phyloP scores from a whole-genome alignment of 1,284 basidiomycete species.

The Ustilago vetiveriae region DNA sequence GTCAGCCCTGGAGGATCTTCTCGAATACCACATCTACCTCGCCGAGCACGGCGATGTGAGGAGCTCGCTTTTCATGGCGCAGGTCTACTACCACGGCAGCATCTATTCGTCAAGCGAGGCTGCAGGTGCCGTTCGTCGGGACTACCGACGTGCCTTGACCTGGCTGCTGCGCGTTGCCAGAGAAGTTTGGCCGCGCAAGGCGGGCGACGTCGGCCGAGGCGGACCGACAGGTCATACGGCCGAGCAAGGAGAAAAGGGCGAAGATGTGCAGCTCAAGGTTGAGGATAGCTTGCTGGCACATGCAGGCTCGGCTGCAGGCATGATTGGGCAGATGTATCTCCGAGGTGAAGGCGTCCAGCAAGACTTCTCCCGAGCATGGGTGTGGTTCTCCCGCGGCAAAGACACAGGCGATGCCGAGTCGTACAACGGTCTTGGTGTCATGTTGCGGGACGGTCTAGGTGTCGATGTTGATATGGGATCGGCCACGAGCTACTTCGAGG shows the following conservation, averaged over 20 bases:
- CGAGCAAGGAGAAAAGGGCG: constrained; percentile 40
- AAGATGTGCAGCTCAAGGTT: constrained; percentile 49
- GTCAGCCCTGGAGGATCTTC: constrained; percentile 75
- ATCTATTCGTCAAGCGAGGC: constrained; percentile 57
- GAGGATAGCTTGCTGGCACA: constrained; percentile 34
- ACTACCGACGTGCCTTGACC: constrained; percentile 49
- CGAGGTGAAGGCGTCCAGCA: constrained; percentile 88
- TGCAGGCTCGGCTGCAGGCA: constrained; percentile 54
- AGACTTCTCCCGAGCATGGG: constrained; percentile 80
- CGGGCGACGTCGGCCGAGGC: constrained; percentile 40
- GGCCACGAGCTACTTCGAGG: constrained; percentile 77
- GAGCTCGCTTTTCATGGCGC: constrained; percentile 52
- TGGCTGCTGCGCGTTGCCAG: constrained; percentile 48
- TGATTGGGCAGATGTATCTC: constrained; percentile 88
- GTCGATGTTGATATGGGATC: constrained; percentile 69
- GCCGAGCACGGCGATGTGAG: constrained; percentile 49
- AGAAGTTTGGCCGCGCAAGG: constrained; percentile 61
- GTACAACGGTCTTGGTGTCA: constrained; percentile 87
- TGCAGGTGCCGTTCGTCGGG: constrained; percentile 56
- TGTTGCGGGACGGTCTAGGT: constrained; percentile 88
- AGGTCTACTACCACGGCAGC: constrained; percentile 62
- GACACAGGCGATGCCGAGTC: constrained; percentile 79
- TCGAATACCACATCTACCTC: constrained; percentile 72
- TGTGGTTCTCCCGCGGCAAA: constrained; percentile 91
- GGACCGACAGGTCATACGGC: constrained; percentile 44